phyloP scores from a whole-genome alignment of 768 basidiomycete genomes.

The Hypholoma fasciculare region DNA sequence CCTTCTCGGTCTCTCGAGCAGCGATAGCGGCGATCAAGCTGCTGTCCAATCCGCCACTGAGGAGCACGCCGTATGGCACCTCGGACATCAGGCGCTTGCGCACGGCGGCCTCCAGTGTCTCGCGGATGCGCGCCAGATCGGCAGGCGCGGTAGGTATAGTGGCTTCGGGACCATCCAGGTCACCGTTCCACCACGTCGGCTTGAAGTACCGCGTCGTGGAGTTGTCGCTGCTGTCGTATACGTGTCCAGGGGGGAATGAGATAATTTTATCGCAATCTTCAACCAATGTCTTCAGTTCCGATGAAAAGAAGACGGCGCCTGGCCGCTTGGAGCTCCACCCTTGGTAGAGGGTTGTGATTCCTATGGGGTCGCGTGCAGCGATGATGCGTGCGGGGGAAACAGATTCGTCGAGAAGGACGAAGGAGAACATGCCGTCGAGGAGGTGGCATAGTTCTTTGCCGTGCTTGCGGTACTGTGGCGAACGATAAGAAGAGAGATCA shows the following conservation, averaged over 20 bases:
- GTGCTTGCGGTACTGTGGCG: slow-evolving; percentile 75
- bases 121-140: slow-evolving; percentile 71
- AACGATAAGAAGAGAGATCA: not conserved
- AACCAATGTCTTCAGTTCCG: slow-evolving; percentile 89
- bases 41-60: slow-evolving; percentile 94
- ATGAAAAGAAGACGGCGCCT: slow-evolving; percentile 87
- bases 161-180: slow-evolving; percentile 58
- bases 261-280: slow-evolving; percentile 95
- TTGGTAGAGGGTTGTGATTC: slow-evolving; percentile 98
- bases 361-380: slow-evolving; percentile 95
- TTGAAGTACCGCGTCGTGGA: slow-evolving; percentile 83
- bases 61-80: slow-evolving; percentile 95
- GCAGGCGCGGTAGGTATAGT: slow-evolving; percentile 58
- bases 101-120: slow-evolving; percentile 88
- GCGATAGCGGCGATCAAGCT: slow-evolving; percentile 96
- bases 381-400: slow-evolving; percentile 88
- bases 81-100: slow-evolving; percentile 96
- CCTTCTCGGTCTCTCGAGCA: slow-evolving; percentile 90
- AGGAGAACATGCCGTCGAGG: slow-evolving; percentile 99
- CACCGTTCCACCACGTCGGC: slow-evolving; percentile 90
- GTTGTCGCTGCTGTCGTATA: slow-evolving; percentile 84
- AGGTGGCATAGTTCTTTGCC: slow-evolving; percentile 73
- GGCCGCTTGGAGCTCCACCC: slow-evolving; percentile 88
- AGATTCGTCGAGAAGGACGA: slow-evolving; percentile 93
- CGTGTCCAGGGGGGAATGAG: slow-evolving; percentile 96